Evolutionary conservation across 2,329 filamentous ascomycete species (phyloP).

Genomic region (Stenocarpella maydis): DNA sequence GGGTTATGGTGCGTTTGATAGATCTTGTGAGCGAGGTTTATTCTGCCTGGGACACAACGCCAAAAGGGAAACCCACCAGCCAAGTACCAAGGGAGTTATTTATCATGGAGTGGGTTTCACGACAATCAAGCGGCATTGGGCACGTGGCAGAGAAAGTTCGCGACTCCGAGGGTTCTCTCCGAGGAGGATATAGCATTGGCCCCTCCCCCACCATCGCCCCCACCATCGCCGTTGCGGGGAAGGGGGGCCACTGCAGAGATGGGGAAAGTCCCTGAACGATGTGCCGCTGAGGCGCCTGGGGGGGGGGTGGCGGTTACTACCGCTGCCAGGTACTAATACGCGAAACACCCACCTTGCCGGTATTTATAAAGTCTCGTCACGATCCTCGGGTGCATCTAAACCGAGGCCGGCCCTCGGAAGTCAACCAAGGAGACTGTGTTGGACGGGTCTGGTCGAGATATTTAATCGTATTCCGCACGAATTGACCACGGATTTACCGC

Average conservation of each 20-base stretch:
- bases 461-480: not conserved
- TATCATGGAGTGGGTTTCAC: not conserved
- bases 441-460: not conserved
- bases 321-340: too few species aligned
- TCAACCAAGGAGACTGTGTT: not conserved
- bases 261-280: slow-evolving; percentile 8
- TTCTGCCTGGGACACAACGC: too few species aligned
- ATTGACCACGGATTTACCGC: not conserved
- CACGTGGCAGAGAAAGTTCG: not conserved
- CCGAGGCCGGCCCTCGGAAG: not conserved
- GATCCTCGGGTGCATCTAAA: not conserved
- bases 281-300: not conserved
- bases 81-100: not conserved
- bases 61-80: too few species aligned
- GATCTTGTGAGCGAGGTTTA: not conserved
- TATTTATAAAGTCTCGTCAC: slow-evolving; percentile 4
- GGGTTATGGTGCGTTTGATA: too few species aligned
- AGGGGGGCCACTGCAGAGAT: not conserved
- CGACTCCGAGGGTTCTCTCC: slow-evolving; percentile 7
- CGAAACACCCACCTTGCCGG: not conserved
- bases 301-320: too few species aligned
- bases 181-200: slow-evolving; percentile 6
- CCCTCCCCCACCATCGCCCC: slow-evolving; percentile 12
- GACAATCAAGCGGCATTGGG: too few species aligned
- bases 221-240: slow-evolving; percentile 14